Conservation (phyloP, 768 basidiomycete genomes). For the Daedalea quercina region DNA sequence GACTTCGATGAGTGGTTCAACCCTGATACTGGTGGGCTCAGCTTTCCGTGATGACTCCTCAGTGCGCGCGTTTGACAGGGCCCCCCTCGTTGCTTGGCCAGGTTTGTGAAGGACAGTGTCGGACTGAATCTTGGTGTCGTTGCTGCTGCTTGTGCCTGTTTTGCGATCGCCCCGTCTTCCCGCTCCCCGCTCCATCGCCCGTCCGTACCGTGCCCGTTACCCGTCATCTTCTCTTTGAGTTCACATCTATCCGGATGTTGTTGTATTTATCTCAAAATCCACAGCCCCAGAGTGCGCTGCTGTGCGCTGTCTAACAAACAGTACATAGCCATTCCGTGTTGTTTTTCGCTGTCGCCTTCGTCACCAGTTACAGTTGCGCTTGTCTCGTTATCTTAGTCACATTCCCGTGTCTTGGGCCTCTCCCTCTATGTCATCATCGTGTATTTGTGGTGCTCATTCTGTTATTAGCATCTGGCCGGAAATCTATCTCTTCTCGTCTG, state of each 20-base stretch:
- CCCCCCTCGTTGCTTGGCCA: not conserved
- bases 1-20: conserved; percentile 78
- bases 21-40: conserved; percentile 28
- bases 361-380: not conserved
- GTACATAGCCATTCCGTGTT: not conserved
- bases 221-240: not conserved
- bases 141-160: not conserved
- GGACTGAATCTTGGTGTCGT: not conserved
- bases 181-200: not conserved
- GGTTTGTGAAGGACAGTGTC: not conserved
- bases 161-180: not conserved
- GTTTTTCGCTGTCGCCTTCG: not conserved
- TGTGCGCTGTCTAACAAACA: not conserved
- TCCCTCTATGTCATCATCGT: not conserved
- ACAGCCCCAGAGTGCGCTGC: not conserved
- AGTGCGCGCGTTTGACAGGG: not conserved
- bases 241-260: conserved; percentile 2
- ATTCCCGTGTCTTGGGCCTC: not conserved
- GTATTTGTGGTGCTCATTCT: conserved; percentile 2
- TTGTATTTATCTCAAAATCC: conserved; percentile 5
- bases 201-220: not conserved
- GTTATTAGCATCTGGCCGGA: not conserved
- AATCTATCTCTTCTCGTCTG: conserved; percentile 1
- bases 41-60: not conserved
- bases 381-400: conserved; percentile 1